These are phyloP conservation scores for Hibiscus mutabilis DNA, from an alignment of 345 rosid species.

Conservation along the genomic window DNA sequence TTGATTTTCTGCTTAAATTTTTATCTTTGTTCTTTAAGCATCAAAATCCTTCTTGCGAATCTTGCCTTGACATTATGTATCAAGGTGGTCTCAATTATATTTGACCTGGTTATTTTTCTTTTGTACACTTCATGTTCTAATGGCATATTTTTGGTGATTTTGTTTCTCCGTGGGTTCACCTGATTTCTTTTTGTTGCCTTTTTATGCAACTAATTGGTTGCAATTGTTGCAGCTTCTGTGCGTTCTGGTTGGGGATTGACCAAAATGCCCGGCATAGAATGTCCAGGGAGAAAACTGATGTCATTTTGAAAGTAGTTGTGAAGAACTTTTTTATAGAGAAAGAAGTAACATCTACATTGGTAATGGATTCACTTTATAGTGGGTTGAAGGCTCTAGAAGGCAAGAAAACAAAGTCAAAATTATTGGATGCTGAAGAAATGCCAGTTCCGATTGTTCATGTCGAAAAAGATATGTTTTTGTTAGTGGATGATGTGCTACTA, in stretches of 20 bases:
- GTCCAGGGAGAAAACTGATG: constrained; percentile 83
- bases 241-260: constrained; percentile 84
- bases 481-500: constrained; percentile 74
- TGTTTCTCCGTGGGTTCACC: not conserved
- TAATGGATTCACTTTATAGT: constrained; percentile 97
- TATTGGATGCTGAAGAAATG: constrained; percentile 52
- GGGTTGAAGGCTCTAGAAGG: constrained; percentile 95
- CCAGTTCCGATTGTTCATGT: constrained; percentile 69
- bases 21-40: not conserved
- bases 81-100: not conserved
- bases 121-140: not conserved
- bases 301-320: constrained; percentile 71
- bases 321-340: constrained; percentile 85
- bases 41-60: not conserved
- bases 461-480: constrained; percentile 67
- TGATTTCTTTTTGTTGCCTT: not conserved
- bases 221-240: constrained; percentile 56
- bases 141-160: not conserved
- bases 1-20: not conserved
- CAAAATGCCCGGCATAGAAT: constrained; percentile 53
- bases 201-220: constrained; percentile 8
- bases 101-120: not conserved
- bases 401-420: constrained; percentile 49
- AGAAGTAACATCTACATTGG: constrained; percentile 95
- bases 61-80: not conserved